phyloP scores from a whole-genome alignment of 202 grass and related monocot genomes.

The Carex arenaria region DNA sequence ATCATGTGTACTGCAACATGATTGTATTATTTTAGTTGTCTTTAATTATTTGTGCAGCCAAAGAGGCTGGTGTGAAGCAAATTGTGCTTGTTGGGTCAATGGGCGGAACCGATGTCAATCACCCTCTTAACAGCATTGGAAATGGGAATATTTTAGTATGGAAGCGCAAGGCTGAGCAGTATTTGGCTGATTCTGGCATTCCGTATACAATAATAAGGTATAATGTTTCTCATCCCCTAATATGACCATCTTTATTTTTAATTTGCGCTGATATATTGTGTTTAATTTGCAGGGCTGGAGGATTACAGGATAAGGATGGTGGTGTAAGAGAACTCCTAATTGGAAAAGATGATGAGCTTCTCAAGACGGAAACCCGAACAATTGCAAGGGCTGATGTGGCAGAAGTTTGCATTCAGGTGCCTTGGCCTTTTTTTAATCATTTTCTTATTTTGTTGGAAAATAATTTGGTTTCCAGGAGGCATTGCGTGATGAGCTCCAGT shows the following conservation, averaged over 20 bases:
- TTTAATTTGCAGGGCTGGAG: constrained; percentile 58
- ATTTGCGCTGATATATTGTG: background rate
- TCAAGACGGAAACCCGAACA: constrained; percentile 76
- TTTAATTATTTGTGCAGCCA: constrained; percentile 31
- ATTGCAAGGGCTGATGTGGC: constrained; percentile 87
- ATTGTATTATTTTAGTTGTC: background rate
- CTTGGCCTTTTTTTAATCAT: background rate
- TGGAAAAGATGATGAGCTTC: constrained; percentile 78
- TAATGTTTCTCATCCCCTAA: background rate
- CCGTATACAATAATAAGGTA: constrained; percentile 94
- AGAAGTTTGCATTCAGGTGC: constrained; percentile 92
- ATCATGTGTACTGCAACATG: background rate
- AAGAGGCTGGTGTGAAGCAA: constrained; percentile 69
- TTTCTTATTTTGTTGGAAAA: background rate
- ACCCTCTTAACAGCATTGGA: constrained; percentile 80
- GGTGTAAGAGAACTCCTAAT: constrained; percentile 67
- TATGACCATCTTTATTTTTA: background rate
- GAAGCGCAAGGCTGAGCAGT: constrained; percentile 87
- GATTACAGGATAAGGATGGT: constrained; percentile 85
- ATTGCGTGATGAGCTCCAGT: background rate
- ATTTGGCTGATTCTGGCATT: constrained; percentile 73
- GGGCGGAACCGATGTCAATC: constrained; percentile 75
- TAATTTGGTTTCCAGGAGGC: background rate
- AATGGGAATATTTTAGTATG: constrained; percentile 87
- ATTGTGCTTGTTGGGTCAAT: constrained; percentile 83